Conservation (phyloP, 192 early-diverging fungal species). For the Cetraspora pellucida region DNA sequence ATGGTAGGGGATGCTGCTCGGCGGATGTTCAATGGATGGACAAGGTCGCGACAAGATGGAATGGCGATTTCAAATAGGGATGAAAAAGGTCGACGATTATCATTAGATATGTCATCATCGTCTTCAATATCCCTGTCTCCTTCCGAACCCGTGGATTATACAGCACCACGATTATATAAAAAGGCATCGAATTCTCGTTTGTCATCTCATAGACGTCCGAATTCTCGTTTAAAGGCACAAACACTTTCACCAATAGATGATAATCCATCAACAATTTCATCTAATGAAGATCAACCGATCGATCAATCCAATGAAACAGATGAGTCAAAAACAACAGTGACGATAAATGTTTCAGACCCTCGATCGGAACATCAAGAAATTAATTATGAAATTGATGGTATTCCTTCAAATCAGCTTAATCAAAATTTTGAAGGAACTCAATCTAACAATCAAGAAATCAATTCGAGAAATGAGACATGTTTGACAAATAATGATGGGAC, state of each 20-base stretch:
- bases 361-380: slow-evolving; percentile 14
- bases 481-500: background rate
- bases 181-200: slow-evolving; percentile 23
- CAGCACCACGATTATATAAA: slow-evolving; percentile 16
- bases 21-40: slow-evolving; percentile 24
- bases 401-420: background rate
- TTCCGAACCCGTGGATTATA: slow-evolving; percentile 2
- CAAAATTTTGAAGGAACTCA: background rate
- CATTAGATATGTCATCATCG: slow-evolving; percentile 23
- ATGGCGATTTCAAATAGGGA: slow-evolving; percentile 10
- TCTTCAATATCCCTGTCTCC: slow-evolving; percentile 29
- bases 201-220: slow-evolving; percentile 12
- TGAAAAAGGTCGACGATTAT: slow-evolving; percentile 28
- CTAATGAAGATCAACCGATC: background rate
- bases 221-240: slow-evolving; percentile 16
- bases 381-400: background rate
- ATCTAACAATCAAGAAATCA: background rate
- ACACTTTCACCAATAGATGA: background rate
- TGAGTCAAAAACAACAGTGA: slow-evolving; percentile 22
- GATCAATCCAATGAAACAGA: slow-evolving; percentile 13
- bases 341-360: slow-evolving; percentile 27
- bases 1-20: slow-evolving; percentile 13
- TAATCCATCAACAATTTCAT: slow-evolving; percentile 10
- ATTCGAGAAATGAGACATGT: background rate
- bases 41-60: slow-evolving; percentile 10